Percentiles rank a stretch among this genome's conserved stretches.
phyloP scores from a whole-genome alignment of 2,329 filamentous ascomycete genomes.

The Sporothrix humicola region DNA sequence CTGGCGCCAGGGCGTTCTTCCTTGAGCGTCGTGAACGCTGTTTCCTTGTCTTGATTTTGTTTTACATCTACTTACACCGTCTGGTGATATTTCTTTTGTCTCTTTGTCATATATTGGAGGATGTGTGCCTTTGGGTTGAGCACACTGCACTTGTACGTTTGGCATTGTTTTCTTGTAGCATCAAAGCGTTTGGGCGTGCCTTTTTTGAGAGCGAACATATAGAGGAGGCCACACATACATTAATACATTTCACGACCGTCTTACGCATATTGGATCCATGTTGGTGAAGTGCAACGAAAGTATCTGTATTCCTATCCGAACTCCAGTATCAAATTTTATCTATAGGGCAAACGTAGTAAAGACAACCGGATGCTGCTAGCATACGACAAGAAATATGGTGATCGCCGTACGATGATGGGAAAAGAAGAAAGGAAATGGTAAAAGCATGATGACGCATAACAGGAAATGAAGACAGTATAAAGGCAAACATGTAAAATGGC shows the following conservation, averaged over 20 bases:
- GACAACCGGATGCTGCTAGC: constrained; percentile 24
- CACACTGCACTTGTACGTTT: not conserved
- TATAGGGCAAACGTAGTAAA: constrained; percentile 26
- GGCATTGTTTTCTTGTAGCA: constrained; percentile 6
- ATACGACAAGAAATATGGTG: not conserved
- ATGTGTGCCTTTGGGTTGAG: not conserved
- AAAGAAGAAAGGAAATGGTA: not conserved
- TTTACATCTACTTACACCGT: not conserved
- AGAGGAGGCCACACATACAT: not conserved
- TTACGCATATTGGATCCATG: not conserved
- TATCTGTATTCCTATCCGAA: constrained; percentile 14
- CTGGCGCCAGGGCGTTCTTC: constrained; percentile 45
- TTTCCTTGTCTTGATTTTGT: not conserved
- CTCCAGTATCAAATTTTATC: constrained; percentile 30
- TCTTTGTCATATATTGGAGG: constrained; percentile 6
- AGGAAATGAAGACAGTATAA: not conserved
- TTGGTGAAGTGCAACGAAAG: not conserved
- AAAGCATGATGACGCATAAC: not conserved
- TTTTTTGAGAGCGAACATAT: constrained; percentile 6
- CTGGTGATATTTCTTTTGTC: not conserved
- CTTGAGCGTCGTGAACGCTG: constrained; percentile 34
- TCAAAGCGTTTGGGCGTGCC: constrained; percentile 28
- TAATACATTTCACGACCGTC: not conserved
- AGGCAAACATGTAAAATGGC: not conserved
- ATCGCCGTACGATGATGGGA: constrained; percentile 18